Percentiles rank a stretch among this genome's conserved stretches.
Evolutionary conservation across 2,329 filamentous ascomycete genomes (phyloP).

Genomic region (Aureobasidium subglaciale): DNA sequence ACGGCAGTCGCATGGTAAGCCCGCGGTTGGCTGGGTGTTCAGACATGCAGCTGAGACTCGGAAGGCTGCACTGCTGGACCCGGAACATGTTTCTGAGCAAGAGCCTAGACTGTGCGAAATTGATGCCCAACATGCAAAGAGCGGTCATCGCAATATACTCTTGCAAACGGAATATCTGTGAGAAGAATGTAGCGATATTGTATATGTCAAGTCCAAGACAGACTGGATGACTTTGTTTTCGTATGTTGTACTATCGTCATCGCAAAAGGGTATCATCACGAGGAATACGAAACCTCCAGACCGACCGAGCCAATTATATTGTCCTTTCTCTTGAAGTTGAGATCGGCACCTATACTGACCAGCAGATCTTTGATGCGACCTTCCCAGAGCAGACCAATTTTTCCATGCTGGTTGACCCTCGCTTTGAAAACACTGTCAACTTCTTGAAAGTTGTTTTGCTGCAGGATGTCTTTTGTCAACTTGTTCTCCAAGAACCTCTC

Average conservation of each 20-base stretch:
- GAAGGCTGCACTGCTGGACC: background rate
- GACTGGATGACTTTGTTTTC: no score
- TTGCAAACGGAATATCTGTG: no score
- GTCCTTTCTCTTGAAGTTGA: constrained; percentile 70
- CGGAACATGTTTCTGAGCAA: background rate
- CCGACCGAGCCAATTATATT: constrained; percentile 71
- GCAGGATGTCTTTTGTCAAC: background rate
- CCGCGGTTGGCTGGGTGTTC: background rate
- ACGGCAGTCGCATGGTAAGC: background rate
- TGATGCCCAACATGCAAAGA: background rate
- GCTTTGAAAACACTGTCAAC: constrained; percentile 86
- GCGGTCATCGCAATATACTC: background rate
- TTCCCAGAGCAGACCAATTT: constrained; percentile 85
- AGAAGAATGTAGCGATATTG: background rate
- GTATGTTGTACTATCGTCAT: background rate
- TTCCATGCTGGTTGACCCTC: constrained; percentile 78
- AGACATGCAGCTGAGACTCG: constrained; percentile 14
- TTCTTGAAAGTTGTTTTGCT: constrained; percentile 32
- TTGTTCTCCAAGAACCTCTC: background rate
- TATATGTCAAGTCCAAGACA: no score
- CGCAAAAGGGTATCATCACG: constrained; percentile 41
- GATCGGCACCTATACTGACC: constrained; percentile 79
- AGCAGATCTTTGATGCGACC: constrained; percentile 85
- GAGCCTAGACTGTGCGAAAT: background rate
- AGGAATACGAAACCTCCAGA: constrained; percentile 76